These are phyloP conservation scores for Arthroderma uncinatum DNA, from an alignment of 2,329 filamentous ascomycete genomes.

Conservation along the genomic window DNA sequence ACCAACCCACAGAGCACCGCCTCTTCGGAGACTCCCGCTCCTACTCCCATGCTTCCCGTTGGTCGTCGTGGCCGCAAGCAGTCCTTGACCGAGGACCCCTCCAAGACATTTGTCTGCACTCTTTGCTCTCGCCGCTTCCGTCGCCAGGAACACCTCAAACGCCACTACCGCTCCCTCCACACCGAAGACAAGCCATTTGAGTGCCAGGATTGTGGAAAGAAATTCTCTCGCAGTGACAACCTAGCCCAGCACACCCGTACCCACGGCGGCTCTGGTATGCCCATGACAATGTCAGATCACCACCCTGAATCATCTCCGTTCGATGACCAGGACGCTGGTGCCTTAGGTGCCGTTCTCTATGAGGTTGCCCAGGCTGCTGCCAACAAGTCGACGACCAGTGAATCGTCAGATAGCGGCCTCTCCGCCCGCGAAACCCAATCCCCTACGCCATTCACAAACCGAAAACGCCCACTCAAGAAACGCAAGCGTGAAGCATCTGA, in stretches of 20 bases:
- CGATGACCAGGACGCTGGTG: conserved; percentile 50
- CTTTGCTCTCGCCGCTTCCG: conserved; percentile 95
- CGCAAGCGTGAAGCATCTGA: conserved; percentile 49
- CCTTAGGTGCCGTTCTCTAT: conserved; percentile 68
- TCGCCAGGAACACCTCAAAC: conserved; percentile 95
- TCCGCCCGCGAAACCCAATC: conserved; percentile 19
- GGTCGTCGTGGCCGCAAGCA: conserved; percentile 97
- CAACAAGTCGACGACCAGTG: conserved; percentile 43
- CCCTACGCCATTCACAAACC: conserved; percentile 26
- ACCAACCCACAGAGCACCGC: conserved; percentile 39
- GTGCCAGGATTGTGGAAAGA: conserved; percentile 96
- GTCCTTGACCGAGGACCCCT: conserved; percentile 91
- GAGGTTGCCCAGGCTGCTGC: conserved; percentile 65
- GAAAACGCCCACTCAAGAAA: conserved; percentile 58
- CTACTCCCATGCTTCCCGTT: conserved; percentile 41
- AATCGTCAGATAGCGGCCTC: conserved; percentile 31
- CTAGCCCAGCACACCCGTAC: conserved; percentile 91
- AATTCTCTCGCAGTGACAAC: conserved; percentile 97
- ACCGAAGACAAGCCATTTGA: conserved; percentile 98
- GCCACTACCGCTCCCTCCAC: conserved; percentile 95
- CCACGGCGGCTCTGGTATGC: conserved; percentile 77
- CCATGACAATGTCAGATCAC: conserved; percentile 77
- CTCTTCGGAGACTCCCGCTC: conserved; percentile 29
- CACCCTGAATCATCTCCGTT: conserved; percentile 40
- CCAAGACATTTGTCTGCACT: conserved; percentile 95